These are phyloP conservation scores for Oryza officinalis DNA, from an alignment of 176 grass and related monocot species.

Conservation along the genomic window DNA sequence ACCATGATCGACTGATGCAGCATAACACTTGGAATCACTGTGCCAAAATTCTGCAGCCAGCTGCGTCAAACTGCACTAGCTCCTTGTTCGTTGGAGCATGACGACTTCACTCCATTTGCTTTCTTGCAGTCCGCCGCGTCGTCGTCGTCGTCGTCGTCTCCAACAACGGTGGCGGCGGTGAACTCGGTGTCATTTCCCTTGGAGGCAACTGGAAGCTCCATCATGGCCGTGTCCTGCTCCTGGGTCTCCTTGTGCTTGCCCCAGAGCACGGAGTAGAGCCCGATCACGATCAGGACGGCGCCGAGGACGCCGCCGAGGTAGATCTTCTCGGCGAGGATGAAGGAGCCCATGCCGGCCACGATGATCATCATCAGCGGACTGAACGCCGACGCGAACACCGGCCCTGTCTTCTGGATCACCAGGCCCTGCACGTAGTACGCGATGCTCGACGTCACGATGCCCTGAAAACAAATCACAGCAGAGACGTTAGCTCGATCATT, in stretches of 20 bases:
- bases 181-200: constrained; percentile 33
- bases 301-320: constrained; percentile 86
- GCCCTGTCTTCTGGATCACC: constrained; percentile 86
- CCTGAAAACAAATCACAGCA: constrained; percentile 46
- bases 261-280: constrained; percentile 89
- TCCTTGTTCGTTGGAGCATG: constrained; percentile 49
- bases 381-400: constrained; percentile 97
- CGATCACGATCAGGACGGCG: constrained; percentile 74
- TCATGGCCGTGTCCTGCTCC: constrained; percentile 38
- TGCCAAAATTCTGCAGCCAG: background rate
- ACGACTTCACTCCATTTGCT: constrained; percentile 42
- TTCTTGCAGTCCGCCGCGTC: constrained; percentile 41
- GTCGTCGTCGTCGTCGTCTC: constrained; percentile 32
- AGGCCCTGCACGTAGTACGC: constrained; percentile 98
- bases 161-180: background rate
- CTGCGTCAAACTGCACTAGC: constrained; percentile 43
- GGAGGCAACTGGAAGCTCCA: constrained; percentile 62
- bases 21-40: background rate
- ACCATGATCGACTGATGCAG: background rate
- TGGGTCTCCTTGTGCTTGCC: constrained; percentile 82
- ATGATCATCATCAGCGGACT: constrained; percentile 99
- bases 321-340: constrained; percentile 91
- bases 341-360: constrained; percentile 95
- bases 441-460: constrained; percentile 92
- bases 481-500: background rate